Percentiles rank a stretch among this genome's conserved stretches.
These are phyloP conservation scores for Tetraselmis striata DNA, from an alignment of 139 green algal species.

Conservation along the genomic window DNA sequence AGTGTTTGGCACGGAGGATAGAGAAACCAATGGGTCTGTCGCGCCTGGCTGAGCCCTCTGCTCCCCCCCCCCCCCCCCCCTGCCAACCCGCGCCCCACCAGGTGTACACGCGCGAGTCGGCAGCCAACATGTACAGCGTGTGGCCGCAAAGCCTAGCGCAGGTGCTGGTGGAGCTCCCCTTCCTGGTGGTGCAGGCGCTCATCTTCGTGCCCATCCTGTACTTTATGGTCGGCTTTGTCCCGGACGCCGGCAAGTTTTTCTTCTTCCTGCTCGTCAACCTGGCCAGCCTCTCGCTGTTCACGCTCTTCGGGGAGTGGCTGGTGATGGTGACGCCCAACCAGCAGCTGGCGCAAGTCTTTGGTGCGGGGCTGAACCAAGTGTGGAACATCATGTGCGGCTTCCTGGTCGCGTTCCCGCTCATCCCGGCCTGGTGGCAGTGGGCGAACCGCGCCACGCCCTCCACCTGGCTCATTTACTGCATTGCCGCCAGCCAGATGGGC, in stretches of 20 bases:
- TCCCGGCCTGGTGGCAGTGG: slow-evolving; percentile 28
- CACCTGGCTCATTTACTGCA: slow-evolving; percentile 25
- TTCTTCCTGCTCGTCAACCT: slow-evolving; percentile 32
- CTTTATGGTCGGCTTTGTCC: slow-evolving; percentile 36
- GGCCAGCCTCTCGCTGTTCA: slow-evolving; percentile 2
- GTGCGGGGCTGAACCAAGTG: slow-evolving; percentile 2
- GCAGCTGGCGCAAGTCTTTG: slow-evolving; percentile 11
- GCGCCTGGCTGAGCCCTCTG: too few species aligned
- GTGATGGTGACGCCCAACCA: slow-evolving; percentile 28
- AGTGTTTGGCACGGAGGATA: too few species aligned
- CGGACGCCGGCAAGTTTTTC: slow-evolving; percentile 38
- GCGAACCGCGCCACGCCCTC: slow-evolving; percentile 18
- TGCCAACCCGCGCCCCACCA: not conserved
- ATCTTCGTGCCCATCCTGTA: slow-evolving; percentile 57
- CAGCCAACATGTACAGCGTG: slow-evolving; percentile 16
- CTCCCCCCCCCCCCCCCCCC: too few species aligned
- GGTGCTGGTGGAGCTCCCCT: slow-evolving; percentile 45
- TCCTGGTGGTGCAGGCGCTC: slow-evolving; percentile 33
- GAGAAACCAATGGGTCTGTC: too few species aligned
- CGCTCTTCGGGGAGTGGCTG: slow-evolving; percentile 13
- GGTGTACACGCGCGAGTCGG: slow-evolving; percentile 21
- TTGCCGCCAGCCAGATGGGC: slow-evolving; percentile 27
- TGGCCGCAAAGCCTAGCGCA: slow-evolving; percentile 33
- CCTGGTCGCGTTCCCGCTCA: slow-evolving; percentile 18
- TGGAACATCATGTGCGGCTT: slow-evolving; percentile 25